Conservation (phyloP, 352 stramenopile genomes). For the Phytophthora multivora region DNA sequence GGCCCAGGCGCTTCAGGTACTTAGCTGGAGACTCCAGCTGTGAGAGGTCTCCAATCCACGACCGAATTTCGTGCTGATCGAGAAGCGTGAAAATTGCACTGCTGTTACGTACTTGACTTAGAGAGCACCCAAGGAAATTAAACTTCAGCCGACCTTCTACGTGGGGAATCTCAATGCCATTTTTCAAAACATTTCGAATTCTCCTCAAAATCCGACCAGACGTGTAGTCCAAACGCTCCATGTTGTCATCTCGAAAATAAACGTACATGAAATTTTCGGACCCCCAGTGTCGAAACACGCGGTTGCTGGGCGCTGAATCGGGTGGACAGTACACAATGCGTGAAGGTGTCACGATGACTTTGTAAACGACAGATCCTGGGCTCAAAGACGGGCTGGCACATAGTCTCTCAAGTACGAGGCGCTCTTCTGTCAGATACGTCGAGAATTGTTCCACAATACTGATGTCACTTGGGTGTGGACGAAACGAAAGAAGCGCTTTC, state of each 20-base stretch:
- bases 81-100: slow-evolving; percentile 73
- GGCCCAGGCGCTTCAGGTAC: slow-evolving; percentile 78
- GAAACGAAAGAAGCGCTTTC: slow-evolving; percentile 50
- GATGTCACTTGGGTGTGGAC: slow-evolving; percentile 11
- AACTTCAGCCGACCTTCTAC: slow-evolving; percentile 36
- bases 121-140: slow-evolving; percentile 69
- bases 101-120: slow-evolving; percentile 78
- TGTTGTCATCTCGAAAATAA: slow-evolving; percentile 84
- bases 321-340: slow-evolving; percentile 68
- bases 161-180: slow-evolving; percentile 47
- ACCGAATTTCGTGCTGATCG: slow-evolving; percentile 50
- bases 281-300: slow-evolving; percentile 72
- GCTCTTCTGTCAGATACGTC: slow-evolving; percentile 41
- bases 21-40: slow-evolving; percentile 61
- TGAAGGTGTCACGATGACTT: slow-evolving; percentile 70
- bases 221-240: slow-evolving; percentile 68
- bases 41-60: slow-evolving; percentile 69
- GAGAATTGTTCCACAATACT: slow-evolving; percentile 45
- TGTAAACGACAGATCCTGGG: slow-evolving; percentile 45
- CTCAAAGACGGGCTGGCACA: slow-evolving; percentile 24
- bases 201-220: slow-evolving; percentile 38
- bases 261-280: slow-evolving; percentile 83
- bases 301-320: slow-evolving; percentile 57
- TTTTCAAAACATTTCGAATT: slow-evolving; percentile 46
- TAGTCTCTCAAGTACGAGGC: slow-evolving; percentile 28